Base-by-base conservation (phyloP, 345 rosid species). In the Gossypium ekmanianum region DNA sequence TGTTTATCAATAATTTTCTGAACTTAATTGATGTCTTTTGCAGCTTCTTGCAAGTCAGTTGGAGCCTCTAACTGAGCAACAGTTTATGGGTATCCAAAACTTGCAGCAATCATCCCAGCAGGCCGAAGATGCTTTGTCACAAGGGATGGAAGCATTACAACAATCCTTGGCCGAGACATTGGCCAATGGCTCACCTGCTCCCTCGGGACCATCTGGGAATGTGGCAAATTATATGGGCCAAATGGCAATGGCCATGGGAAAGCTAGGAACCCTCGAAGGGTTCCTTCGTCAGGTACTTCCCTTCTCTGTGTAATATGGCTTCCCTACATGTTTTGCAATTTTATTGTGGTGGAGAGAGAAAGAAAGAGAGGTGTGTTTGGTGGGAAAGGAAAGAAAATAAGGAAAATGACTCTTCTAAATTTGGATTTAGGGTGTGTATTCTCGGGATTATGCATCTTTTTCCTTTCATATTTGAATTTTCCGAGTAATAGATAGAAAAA, bases 211-310 rank as follows among this genome's bases (percentile, higher is more conserved):
- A 29, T 87, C 94, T 44, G 94, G 89, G 39, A 87, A 90, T 68
- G 96, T 94, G 9, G 98, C 97, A 29, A 94, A 91, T 83, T 94
- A 94, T 76, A 94, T 94, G 98, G 98, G 98, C 77, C 98, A 92
- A 84, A 94, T 94, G 98, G 98, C 97, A 62, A 88, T 94, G 98
- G 98, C 98, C 43, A 94, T 94, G 97, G 98, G 98, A 71, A 93
- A 94, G 83, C 87, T 94, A 54, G 98, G 96, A 44, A 92, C 94
- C 24, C 89, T 94, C 1, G 96, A 94, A 78, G 92, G 93, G 44
- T 94, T 94, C 82, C 88, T 92, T 61, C 85, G 83, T 51, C 97
- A 94, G 97, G 98, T 87, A 81, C 52, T 64, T 73, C 61, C 41
- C 41, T 34, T 34, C 41, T 34, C 41, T 34, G 41, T 34, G 41